A percentile compares a stretch with the other conserved stretches of the same genome.
phyloP scores from a whole-genome alignment of 2,329 filamentous ascomycete genomes.

The Fusarium sp. region DNA sequence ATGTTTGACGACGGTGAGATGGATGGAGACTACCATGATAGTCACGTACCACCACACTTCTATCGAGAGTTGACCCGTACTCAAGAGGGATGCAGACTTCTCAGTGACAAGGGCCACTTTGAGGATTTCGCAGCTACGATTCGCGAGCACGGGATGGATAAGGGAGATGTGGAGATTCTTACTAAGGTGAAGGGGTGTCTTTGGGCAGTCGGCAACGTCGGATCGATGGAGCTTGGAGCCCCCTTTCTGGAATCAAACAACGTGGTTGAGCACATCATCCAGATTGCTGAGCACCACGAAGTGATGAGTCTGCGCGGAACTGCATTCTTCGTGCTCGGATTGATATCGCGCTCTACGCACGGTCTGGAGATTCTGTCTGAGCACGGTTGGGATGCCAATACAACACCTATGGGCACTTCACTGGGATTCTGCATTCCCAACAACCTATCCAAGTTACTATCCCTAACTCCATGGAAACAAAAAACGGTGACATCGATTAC shows the following conservation, averaged over 20 bases:
- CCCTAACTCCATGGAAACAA: constrained; percentile 72
- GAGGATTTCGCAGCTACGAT: constrained; percentile 93
- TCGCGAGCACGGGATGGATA: constrained; percentile 85
- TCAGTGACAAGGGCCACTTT: constrained; percentile 95
- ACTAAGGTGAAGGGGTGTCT: constrained; percentile 96
- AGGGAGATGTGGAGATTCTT: constrained; percentile 85
- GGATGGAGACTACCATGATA: constrained; percentile 70
- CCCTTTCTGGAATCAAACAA: constrained; percentile 92
- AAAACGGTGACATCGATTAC: constrained; percentile 61
- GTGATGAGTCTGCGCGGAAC: constrained; percentile 95
- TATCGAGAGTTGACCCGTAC: constrained; percentile 96
- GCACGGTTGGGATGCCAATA: constrained; percentile 92
- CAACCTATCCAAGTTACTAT: constrained; percentile 82
- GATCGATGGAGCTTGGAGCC: constrained; percentile 96
- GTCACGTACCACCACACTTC: constrained; percentile 92
- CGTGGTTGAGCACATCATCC: constrained; percentile 87
- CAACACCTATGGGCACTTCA: constrained; percentile 83
- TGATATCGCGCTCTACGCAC: constrained; percentile 92
- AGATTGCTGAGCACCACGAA: constrained; percentile 87
- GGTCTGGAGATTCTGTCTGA: constrained; percentile 92
- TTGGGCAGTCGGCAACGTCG: constrained; percentile 98
- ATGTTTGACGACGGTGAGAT: constrained; percentile 70
- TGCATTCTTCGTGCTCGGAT: constrained; percentile 93
- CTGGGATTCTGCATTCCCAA: constrained; percentile 89
- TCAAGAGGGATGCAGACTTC: constrained; percentile 87